Percentiles rank a stretch among this genome's conserved stretches.
phyloP scores from a whole-genome alignment of 164 flowering plant species.

The Litsea cubeba region DNA sequence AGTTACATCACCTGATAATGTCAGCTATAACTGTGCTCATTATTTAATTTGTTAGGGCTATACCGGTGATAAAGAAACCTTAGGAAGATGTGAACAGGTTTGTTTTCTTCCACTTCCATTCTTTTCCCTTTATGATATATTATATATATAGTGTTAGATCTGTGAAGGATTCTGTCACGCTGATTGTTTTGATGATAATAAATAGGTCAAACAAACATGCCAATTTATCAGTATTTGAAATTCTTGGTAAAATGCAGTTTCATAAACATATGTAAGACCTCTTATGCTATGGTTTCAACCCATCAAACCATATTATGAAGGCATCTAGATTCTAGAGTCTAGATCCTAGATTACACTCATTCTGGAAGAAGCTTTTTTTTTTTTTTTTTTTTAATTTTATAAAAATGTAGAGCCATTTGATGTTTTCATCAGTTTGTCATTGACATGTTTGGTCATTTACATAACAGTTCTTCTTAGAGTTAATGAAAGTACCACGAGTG shows the following conservation, averaged over 20 bases:
- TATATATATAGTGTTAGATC: background rate
- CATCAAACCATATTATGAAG: background rate
- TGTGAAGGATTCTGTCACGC: background rate
- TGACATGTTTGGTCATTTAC: slow-evolving; percentile 13
- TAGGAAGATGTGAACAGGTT: slow-evolving; percentile 96
- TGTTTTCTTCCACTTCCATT: slow-evolving; percentile 8
- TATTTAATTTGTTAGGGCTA: slow-evolving; percentile 54
- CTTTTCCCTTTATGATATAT: background rate
- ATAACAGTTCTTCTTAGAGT: slow-evolving; percentile 79
- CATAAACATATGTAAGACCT: background rate
- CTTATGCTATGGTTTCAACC: background rate
- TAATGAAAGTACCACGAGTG: slow-evolving; percentile 96
- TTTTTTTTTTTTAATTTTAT: too few species aligned
- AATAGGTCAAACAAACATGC: background rate
- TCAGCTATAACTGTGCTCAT: slow-evolving; percentile 4
- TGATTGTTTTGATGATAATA: background rate
- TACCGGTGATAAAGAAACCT: slow-evolving; percentile 73
- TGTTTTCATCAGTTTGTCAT: slow-evolving; percentile 6
- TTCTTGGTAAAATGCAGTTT: background rate
- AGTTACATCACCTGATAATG: slow-evolving; percentile 7
- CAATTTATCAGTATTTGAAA: background rate
- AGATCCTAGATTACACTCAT: background rate
- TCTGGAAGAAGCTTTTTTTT: background rate
- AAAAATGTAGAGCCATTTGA: background rate
- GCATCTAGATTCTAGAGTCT: background rate